Conservation (phyloP, 2,329 filamentous ascomycete species). For the Claviceps quebecensis region DNA sequence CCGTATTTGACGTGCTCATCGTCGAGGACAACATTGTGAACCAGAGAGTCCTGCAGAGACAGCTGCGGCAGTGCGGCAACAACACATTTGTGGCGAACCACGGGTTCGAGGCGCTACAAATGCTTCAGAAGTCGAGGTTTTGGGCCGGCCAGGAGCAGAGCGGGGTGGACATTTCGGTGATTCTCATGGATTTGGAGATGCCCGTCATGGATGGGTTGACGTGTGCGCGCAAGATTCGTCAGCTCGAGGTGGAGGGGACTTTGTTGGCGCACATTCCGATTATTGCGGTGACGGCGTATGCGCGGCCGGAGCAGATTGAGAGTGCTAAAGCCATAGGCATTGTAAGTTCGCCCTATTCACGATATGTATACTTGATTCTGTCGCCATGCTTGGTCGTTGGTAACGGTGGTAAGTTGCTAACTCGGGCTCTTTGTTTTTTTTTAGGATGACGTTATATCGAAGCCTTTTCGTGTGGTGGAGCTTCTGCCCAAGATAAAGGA, state of each 20-base stretch:
- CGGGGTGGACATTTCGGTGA: conserved; percentile 45
- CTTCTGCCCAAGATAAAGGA: conserved; percentile 53
- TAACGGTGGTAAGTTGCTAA: neutral
- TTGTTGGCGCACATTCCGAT: conserved; percentile 57
- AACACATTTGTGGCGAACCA: conserved; percentile 50
- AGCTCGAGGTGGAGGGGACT: conserved; percentile 47
- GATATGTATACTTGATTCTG: no score
- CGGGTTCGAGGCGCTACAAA: conserved; percentile 46
- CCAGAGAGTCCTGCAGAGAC: conserved; percentile 47
- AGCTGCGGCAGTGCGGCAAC: conserved; percentile 46
- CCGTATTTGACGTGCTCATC: conserved; percentile 42
- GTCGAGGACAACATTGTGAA: conserved; percentile 58
- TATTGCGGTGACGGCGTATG: conserved; percentile 74
- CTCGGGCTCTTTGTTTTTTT: neutral
- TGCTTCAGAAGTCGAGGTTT: conserved; percentile 40
- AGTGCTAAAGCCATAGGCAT: conserved; percentile 60
- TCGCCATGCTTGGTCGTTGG: no score
- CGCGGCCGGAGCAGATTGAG: conserved; percentile 58
- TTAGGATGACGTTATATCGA: conserved; percentile 61
- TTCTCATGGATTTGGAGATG: conserved; percentile 76
- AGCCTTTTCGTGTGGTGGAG: conserved; percentile 66
- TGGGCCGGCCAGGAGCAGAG: conserved; percentile 35
- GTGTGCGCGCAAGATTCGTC: conserved; percentile 54
- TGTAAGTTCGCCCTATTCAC: conserved; percentile 29
- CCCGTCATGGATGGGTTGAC: conserved; percentile 71